Evolutionary conservation across 352 stramenopile genomes (phyloP), one percentile per base, ranked within the genome.

Genomic region (Phytophthora sansomeana): DNA sequence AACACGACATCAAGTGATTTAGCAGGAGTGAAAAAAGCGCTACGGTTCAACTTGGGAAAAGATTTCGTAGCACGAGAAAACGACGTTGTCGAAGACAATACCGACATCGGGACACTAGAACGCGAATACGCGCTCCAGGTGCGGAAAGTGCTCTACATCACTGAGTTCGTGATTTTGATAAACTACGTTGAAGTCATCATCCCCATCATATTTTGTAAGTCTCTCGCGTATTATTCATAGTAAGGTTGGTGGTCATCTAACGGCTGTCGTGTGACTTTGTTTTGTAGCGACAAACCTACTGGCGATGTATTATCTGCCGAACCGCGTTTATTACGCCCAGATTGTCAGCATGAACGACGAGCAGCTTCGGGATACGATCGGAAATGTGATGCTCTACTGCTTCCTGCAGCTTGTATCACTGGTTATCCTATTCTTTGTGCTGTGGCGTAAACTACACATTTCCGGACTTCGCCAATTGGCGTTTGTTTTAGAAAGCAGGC

Each of bases 101-200:
- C 26, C 1, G 48, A 60, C 6, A 29, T 57, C 4, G 28, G 39
- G 6, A 26, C 47, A 32, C 56, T 48, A 0, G 60, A 78, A 16
- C 58, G 71, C 6, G 30, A 64, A 16, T 77, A 80, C 16, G 47
- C 69, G 1, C 19, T 61, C 1, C 41, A 67, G 9, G 48, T 68
- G 0, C 49, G 69, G 3, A 47, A 69, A 30, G 39, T 82, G 33
- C 61, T 86, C 3, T 78, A 83, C 35, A 61, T 81, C 44, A 76
- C 78, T 1, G 75, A 84, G 64, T 87, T 81, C 14, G 32, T 84
- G 16, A 28, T 83, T n/a, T 55, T 83, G 47, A 62, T 78, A 33
- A 78, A 86, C 49, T 82, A 74, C 26, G 64, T 77, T 3, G 72
- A 83, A 33, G 70, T 80, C 4, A 60, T 77, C 26, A 63, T 86